Evolutionary conservation across 176 grass and related monocot genomes (phyloP).

Genomic region (Cenchrus americanus): DNA sequence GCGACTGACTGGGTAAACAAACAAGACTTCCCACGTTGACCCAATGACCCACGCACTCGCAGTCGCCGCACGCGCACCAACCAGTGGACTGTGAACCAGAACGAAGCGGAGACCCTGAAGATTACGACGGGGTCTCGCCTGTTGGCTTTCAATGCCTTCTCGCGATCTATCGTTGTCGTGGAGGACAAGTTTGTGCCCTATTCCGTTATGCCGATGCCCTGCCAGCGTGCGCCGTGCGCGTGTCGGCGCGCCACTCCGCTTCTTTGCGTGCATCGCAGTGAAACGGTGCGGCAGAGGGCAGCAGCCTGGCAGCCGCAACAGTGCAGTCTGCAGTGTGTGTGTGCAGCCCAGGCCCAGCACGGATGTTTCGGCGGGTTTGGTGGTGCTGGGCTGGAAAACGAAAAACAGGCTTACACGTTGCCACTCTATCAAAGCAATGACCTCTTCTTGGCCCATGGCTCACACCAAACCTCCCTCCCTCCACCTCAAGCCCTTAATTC

Average conservation of each 20-base stretch:
- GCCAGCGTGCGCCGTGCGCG: not conserved
- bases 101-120: no score
- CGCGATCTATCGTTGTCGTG: not conserved
- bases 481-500: no score
- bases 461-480: no score
- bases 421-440: not conserved
- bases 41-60: not conserved
- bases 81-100: not conserved
- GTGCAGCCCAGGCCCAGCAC: no score
- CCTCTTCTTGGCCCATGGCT: no score
- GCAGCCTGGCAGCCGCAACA: not conserved
- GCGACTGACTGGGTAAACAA: not conserved
- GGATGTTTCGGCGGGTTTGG: no score
- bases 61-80: not conserved
- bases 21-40: slow-evolving; percentile 6
- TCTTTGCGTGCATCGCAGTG: not conserved
- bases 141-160: not conserved
- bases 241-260: no score
- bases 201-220: not conserved
- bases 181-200: no score
- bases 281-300: not conserved
- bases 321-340: not conserved
- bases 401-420: not conserved
- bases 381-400: no score
- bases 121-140: not conserved